These are phyloP conservation scores for Teratosphaeria viscida DNA, from an alignment of 2,329 filamentous ascomycete genomes.

Conservation along the genomic window DNA sequence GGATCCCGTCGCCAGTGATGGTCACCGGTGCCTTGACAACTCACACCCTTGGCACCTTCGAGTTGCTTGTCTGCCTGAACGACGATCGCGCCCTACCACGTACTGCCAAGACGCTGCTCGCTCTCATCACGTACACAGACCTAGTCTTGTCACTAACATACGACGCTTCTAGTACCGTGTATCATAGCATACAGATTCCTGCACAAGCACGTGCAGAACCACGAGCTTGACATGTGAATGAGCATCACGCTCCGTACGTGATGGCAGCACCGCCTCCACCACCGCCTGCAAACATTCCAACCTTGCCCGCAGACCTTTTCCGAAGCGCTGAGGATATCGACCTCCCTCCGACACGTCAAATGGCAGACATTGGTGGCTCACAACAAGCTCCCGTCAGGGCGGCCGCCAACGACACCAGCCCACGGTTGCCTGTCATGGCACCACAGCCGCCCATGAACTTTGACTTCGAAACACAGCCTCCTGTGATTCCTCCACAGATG, in stretches of 20 bases:
- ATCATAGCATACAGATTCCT: not conserved
- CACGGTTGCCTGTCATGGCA: not conserved
- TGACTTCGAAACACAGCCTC: not conserved
- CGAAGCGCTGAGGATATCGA: not conserved
- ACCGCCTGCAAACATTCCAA: not conserved
- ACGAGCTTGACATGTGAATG: not conserved
- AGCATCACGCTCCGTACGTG: not conserved
- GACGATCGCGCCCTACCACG: not conserved
- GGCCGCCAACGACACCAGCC: not conserved
- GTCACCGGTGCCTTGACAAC: not conserved
- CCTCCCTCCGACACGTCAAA: not conserved
- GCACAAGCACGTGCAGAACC: not conserved
- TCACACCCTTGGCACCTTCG: not conserved
- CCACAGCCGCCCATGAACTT: not conserved
- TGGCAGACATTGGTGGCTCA: not conserved
- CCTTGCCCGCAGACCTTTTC: not conserved
- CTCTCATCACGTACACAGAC: not conserved
- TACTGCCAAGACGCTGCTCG: not conserved
- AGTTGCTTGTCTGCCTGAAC: not conserved
- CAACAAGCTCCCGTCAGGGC: not conserved
- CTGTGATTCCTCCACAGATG: not conserved
- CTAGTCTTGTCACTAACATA: not conserved
- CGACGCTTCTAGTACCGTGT: not conserved
- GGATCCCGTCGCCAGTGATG: not conserved
- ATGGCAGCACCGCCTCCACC: constrained; percentile 3